phyloP scores from a whole-genome alignment of 2,329 filamentous ascomycete genomes.

The Tolypocladium inflatum region DNA sequence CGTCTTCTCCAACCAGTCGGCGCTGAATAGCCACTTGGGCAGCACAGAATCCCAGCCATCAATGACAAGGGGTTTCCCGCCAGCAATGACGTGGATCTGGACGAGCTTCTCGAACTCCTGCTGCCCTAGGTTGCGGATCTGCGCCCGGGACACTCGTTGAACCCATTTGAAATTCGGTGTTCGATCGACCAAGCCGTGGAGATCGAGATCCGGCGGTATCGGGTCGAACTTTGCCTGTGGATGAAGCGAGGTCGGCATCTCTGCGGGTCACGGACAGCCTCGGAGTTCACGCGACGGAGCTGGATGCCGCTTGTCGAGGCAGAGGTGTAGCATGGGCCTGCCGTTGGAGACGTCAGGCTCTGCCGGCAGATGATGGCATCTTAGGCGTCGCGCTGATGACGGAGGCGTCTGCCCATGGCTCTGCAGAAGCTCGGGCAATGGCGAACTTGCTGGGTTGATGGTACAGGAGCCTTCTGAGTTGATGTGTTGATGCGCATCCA shows the following conservation, averaged over 20 bases:
- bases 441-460: background rate
- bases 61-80: conserved; percentile 82
- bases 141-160: conserved; percentile 66
- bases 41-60: conserved; percentile 75
- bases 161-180: conserved; percentile 84
- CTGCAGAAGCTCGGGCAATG: background rate
- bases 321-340: background rate
- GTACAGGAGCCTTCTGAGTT: background rate
- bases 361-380: background rate
- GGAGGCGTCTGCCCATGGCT: background rate
- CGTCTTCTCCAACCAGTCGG: conserved; percentile 69
- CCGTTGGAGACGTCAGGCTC: background rate
- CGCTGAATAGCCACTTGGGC: conserved; percentile 69
- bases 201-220: conserved; percentile 75
- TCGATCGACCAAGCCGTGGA: conserved; percentile 63
- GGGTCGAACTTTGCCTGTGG: conserved; percentile 88
- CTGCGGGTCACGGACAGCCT: conserved; percentile 12
- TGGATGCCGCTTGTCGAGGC: background rate
- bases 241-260: conserved; percentile 65
- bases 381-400: background rate
- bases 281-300: background rate
- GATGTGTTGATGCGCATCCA: background rate
- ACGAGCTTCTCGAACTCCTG: conserved; percentile 82
- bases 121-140: conserved; percentile 67
- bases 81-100: conserved; percentile 69